These are phyloP conservation scores for Ceratocystis harringtonii DNA, from an alignment of 2,329 filamentous ascomycete genomes.

Conservation along the genomic window DNA sequence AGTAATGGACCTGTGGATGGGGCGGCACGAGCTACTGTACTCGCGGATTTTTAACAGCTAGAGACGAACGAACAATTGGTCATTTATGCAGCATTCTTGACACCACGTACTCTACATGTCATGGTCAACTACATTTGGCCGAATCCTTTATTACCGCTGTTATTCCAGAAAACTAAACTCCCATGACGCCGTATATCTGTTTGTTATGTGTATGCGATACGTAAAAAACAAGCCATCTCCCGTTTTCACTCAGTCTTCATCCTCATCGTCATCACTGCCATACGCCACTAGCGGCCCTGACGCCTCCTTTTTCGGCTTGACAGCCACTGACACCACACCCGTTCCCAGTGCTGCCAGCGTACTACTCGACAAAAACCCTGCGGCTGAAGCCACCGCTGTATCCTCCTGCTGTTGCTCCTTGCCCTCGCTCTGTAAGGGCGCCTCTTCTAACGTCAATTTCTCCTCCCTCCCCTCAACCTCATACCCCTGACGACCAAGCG, in stretches of 20 bases:
- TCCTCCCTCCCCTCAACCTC: conserved; percentile 45
- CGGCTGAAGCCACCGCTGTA: conserved; percentile 24
- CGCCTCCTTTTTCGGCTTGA: conserved; percentile 37
- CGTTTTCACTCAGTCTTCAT: conserved; percentile 17
- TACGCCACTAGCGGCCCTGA: conserved; percentile 73
- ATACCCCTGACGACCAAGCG: conserved; percentile 40
- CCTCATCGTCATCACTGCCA: conserved; percentile 48
- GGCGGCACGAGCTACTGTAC: conserved; percentile 68
- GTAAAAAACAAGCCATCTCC: neutral
- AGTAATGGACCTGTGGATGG: conserved; percentile 68
- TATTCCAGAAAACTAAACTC: conserved; percentile 13
- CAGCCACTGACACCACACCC: conserved; percentile 38
- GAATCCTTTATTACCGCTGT: neutral
- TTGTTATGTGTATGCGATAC: conserved; percentile 17
- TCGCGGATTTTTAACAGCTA: conserved; percentile 77
- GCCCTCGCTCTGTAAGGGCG: conserved; percentile 32
- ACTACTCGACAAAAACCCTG: conserved; percentile 65
- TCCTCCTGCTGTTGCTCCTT: conserved; percentile 21
- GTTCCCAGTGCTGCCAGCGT: conserved; percentile 65
- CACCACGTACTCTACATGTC: conserved; percentile 23
- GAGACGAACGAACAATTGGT: conserved; percentile 11
- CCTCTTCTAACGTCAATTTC: conserved; percentile 41
- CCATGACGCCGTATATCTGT: conserved; percentile 3
- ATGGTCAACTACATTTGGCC: neutral
- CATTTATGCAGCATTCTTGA: neutral